Conservation (phyloP, 345 rosid genomes). For the Salix suchowensis region DNA sequence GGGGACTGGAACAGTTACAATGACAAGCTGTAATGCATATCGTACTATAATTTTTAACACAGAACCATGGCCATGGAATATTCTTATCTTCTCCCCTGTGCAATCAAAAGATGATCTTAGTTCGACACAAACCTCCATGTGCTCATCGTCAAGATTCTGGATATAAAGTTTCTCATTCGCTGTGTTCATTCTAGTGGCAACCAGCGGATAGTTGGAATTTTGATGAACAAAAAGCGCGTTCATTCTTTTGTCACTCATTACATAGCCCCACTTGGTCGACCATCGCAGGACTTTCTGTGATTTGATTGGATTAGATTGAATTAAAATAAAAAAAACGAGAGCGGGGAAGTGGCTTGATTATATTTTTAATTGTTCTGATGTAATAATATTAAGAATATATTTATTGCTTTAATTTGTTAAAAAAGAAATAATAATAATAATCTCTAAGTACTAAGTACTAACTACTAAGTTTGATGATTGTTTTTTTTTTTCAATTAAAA, state of each 20-base stretch:
- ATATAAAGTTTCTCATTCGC: background rate
- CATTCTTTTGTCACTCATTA: constrained; percentile 8
- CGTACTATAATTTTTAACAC: too few species aligned
- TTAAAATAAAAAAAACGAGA: background rate
- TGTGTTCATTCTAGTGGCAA: background rate
- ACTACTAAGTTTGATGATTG: too few species aligned
- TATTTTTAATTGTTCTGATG: too few species aligned
- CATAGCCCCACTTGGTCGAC: constrained; percentile 27
- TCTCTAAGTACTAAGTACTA: too few species aligned
- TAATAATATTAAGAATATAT: too few species aligned
- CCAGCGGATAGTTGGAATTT: constrained; percentile 1
- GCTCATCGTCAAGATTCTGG: background rate
- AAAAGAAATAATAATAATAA: too few species aligned
- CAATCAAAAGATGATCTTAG: background rate
- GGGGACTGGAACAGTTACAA: background rate
- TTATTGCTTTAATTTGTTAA: too few species aligned
- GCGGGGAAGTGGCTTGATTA: background rate
- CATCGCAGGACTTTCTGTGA: background rate
- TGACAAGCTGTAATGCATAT: too few species aligned
- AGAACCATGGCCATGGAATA: background rate
- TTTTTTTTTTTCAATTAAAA: too few species aligned
- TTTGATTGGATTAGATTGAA: background rate
- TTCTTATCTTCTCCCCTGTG: background rate
- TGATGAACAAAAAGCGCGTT: constrained; percentile 3
- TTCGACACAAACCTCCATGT: constrained; percentile 7